Base-by-base conservation (phyloP, 495 filamentous ascomycete species). In the Penicillium mononematosum region DNA sequence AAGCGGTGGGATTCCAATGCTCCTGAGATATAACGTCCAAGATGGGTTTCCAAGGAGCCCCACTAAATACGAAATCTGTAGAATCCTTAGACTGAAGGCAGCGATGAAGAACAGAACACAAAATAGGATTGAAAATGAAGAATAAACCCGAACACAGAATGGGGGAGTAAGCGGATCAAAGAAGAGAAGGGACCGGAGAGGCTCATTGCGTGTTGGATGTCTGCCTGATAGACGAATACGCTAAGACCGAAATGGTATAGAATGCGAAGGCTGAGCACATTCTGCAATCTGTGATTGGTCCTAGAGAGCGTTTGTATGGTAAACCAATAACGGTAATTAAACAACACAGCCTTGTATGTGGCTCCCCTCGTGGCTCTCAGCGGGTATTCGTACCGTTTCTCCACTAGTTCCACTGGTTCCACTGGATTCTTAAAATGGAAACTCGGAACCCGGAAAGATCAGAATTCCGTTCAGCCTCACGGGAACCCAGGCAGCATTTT, bases 181-280 rank as follows among this genome's bases (percentile, higher is more conserved):
- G 53, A 58, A 59, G 48, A 60, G 51, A 58, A 62, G 59, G n/a
- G 56, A 64, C 64, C 45, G 50, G 22, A 24, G 53, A 50, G 48
- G 29, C 32, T 65, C 67, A 70, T 55, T 58, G 63, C 66, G 65
- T 59, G 60, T 70, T 66, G 62, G 70, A 66, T 70, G 73, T 76
- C 73, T 76, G 73, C 73, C 73, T 76, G 69, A 73, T 73, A 69
- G 73, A 70, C 66, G 70, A 71, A 66, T 0, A 52, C 48, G 44
- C 70, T 71, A 74, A 45, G 3, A 62, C 60, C 38, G 4, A 65
- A 57, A 5, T 14, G 41, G 65, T 22, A 58, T 58, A 46, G 55
- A 8, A 19, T 32, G 52, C 39, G 59, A 68, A 57, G 65, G 65
- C 63, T 65, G 63, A 68, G 62, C 49, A 58, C 41, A 38, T 50